These are phyloP conservation scores for Termitomyces sp. DNA, from an alignment of 768 basidiomycete species.

Conservation along the genomic window DNA sequence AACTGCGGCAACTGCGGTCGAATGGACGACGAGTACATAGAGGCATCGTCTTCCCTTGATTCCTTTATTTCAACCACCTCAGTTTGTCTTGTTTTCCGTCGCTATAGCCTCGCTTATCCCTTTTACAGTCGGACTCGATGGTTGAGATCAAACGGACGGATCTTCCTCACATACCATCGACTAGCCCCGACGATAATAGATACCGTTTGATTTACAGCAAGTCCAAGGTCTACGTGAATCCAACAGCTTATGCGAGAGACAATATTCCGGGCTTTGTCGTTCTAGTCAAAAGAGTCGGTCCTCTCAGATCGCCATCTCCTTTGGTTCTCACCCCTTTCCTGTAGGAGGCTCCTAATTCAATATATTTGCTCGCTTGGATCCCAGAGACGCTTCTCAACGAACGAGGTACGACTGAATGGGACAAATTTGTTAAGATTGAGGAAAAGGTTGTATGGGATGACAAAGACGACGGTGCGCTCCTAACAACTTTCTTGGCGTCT, in stretches of 20 bases:
- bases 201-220: constrained; percentile 84
- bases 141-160: constrained; percentile 65
- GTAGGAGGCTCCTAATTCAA: constrained; percentile 73
- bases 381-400: constrained; percentile 83
- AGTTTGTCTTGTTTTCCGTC: constrained; percentile 29
- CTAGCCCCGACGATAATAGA: constrained; percentile 50
- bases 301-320: background rate
- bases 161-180: constrained; percentile 19
- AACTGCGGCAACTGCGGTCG: constrained; percentile 15
- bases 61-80: constrained; percentile 45
- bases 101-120: background rate
- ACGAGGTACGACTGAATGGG: constrained; percentile 81
- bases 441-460: constrained; percentile 56
- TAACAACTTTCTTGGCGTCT: background rate
- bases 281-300: constrained; percentile 81
- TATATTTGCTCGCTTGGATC: constrained; percentile 88
- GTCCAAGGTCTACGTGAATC: constrained; percentile 94
- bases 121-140: constrained; percentile 56
- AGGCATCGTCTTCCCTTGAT: constrained; percentile 35
- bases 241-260: constrained; percentile 87
- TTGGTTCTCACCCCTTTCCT: constrained; percentile 7
- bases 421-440: constrained; percentile 86
- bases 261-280: constrained; percentile 94
- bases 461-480: constrained; percentile 66
- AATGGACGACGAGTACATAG: constrained; percentile 19